These are phyloP conservation scores for Hirschioporus abietinus DNA, from an alignment of 768 basidiomycete species.

Conservation along the genomic window DNA sequence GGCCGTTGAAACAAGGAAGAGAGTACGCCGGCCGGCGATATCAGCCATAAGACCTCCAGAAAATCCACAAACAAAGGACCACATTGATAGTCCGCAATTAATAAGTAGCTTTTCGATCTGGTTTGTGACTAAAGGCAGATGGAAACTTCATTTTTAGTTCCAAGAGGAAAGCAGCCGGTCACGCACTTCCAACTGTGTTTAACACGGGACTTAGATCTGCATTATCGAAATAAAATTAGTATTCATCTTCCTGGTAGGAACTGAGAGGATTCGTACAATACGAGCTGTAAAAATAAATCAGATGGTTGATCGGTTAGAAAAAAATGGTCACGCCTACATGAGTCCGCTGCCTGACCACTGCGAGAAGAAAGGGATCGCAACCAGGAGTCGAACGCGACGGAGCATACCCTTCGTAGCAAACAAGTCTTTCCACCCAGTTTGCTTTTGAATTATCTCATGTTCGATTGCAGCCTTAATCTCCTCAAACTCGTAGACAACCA, in stretches of 20 bases:
- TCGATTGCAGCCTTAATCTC: not conserved
- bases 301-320: not conserved
- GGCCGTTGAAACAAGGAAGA: conserved; percentile 18
- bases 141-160: not conserved
- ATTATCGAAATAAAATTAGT: not conserved
- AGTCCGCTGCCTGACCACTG: conserved; percentile 29
- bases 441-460: not conserved
- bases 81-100: conserved; percentile 14
- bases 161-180: conserved; percentile 18
- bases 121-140: conserved; percentile 1
- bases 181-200: conserved; percentile 25
- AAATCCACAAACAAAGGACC: conserved; percentile 23
- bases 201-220: conserved; percentile 16
- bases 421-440: conserved; percentile 20
- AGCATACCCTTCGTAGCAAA: conserved; percentile 29
- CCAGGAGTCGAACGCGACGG: conserved; percentile 28
- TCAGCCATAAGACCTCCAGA: conserved; percentile 28
- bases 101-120: conserved; percentile 7
- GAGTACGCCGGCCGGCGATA: conserved; percentile 16
- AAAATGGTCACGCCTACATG: conserved; percentile 9
- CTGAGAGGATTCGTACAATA: conserved; percentile 6
- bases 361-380: conserved; percentile 26
- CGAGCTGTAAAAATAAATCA: conserved; percentile 9
- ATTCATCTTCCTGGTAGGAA: not conserved
- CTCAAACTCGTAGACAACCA: conserved; percentile 3